phyloP scores from a whole-genome alignment of 225 moss, liverwort and hornwort genomes.

The Marchantia polymorpha region DNA sequence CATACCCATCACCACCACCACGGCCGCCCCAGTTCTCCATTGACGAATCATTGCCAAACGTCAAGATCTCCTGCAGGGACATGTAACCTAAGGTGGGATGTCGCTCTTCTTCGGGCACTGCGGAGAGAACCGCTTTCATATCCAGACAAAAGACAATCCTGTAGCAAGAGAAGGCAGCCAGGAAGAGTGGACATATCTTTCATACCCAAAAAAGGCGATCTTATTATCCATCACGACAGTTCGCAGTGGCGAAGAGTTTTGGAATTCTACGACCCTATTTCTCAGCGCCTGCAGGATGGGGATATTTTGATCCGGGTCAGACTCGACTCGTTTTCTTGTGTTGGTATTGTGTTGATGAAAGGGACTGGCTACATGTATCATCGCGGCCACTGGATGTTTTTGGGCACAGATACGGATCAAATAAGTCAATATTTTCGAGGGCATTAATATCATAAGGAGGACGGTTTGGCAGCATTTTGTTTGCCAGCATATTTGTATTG shows the following conservation, averaged over 20 bases:
- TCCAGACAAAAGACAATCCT: slow-evolving; percentile 25
- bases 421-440: slow-evolving; percentile 21
- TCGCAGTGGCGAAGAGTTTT: slow-evolving; percentile 33
- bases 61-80: not conserved
- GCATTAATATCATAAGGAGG: not conserved
- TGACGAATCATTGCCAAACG: not conserved
- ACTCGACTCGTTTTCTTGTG: slow-evolving; percentile 43
- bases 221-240: slow-evolving; percentile 45
- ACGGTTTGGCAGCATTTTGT: too few species aligned
- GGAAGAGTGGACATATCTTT: slow-evolving; percentile 37
- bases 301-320: slow-evolving; percentile 43
- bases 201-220: slow-evolving; percentile 37
- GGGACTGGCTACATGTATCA: slow-evolving; percentile 41
- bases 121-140: slow-evolving; percentile 32
- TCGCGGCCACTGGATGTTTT: slow-evolving; percentile 44
- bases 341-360: slow-evolving; percentile 38
- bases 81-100: slow-evolving; percentile 34
- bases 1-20: slow-evolving; percentile 8
- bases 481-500: too few species aligned
- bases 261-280: slow-evolving; percentile 46
- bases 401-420: slow-evolving; percentile 47
- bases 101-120: slow-evolving; percentile 35
- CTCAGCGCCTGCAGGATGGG: slow-evolving; percentile 43
- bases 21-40: not conserved
- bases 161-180: slow-evolving; percentile 27